Percentiles rank a stretch among this genome's conserved stretches.
phyloP scores from a whole-genome alignment of 371 early-diverging fungal species.

The Parasitella parasitica region DNA sequence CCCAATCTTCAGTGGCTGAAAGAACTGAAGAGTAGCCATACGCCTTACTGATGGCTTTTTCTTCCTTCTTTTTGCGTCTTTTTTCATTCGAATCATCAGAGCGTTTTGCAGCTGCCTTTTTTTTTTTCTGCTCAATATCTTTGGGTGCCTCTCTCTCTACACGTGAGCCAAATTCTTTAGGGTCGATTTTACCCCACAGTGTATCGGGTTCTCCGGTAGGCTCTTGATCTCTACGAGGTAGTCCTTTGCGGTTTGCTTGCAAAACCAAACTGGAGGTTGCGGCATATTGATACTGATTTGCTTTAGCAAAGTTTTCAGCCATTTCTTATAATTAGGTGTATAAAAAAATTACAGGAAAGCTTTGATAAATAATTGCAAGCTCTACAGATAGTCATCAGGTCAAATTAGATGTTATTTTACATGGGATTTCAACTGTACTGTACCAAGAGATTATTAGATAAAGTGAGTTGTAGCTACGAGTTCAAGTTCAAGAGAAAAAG shows the following conservation, averaged over 20 bases:
- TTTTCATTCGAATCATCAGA: constrained; percentile 53
- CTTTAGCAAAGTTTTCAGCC: constrained; percentile 78
- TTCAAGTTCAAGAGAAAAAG: neutral
- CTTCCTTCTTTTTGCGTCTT: constrained; percentile 59
- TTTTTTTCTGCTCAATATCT: constrained; percentile 68
- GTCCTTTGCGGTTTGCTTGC: constrained; percentile 80
- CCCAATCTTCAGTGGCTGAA: constrained; percentile 91
- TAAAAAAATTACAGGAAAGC: constrained; percentile 2
- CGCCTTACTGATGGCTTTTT: constrained; percentile 60
- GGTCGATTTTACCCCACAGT: constrained; percentile 83
- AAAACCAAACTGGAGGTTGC: constrained; percentile 94
- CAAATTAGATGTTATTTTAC: neutral
- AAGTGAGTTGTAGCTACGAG: neutral
- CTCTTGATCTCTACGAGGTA: constrained; percentile 88
- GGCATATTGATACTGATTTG: constrained; percentile 86
- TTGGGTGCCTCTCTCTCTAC: constrained; percentile 71
- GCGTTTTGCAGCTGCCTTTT: constrained; percentile 49
- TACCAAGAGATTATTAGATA: neutral
- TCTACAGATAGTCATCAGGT: neutral
- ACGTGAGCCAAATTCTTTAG: constrained; percentile 84
- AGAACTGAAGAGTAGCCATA: constrained; percentile 83
- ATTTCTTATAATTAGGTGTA: constrained; percentile 31
- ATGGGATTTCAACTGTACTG: neutral
- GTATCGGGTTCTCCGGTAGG: constrained; percentile 96
- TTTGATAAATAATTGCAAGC: constrained; percentile 4